Conservation (phyloP, 2,329 filamentous ascomycete species). For the Fusarium graminum region DNA sequence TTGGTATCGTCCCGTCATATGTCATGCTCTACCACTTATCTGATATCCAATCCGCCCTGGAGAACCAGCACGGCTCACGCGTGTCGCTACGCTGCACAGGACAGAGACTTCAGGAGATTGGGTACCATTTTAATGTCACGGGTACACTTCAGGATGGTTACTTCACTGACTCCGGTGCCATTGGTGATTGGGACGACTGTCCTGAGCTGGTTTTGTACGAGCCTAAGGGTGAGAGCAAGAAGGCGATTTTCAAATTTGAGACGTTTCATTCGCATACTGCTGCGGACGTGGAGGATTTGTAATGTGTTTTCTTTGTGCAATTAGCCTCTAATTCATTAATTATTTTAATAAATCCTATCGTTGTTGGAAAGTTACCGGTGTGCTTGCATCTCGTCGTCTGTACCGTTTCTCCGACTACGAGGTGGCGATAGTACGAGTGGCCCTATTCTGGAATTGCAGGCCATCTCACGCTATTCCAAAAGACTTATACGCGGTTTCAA, state of each 20-base stretch:
- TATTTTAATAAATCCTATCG: constrained; percentile 18
- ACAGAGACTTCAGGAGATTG: constrained; percentile 13
- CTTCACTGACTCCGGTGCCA: constrained; percentile 10
- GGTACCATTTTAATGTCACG: constrained; percentile 30
- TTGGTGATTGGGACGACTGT: constrained; percentile 3
- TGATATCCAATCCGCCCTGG: constrained; percentile 18
- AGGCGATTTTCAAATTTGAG: constrained; percentile 28
- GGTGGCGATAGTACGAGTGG: no score
- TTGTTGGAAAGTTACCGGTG: no score
- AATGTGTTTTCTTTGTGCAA: background rate
- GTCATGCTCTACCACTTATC: constrained; percentile 23
- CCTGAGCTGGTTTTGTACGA: constrained; percentile 24
- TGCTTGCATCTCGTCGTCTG: no score
- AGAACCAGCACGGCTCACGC: constrained; percentile 20
- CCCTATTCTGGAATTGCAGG: no score
- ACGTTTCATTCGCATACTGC: constrained; percentile 32
- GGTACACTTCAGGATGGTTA: constrained; percentile 17
- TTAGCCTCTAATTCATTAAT: background rate
- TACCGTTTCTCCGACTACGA: no score
- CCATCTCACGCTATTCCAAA: no score
- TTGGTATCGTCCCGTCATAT: constrained; percentile 20
- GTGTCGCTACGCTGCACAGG: constrained; percentile 20
- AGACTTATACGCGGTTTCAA: background rate
- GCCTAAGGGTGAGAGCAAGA: constrained; percentile 30
- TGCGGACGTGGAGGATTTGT: constrained; percentile 29